A percentile compares a stretch with the other conserved stretches of the same genome.
Conservation (phyloP, 1,284 basidiomycete genomes). For the Coriolopsis trogii region DNA sequence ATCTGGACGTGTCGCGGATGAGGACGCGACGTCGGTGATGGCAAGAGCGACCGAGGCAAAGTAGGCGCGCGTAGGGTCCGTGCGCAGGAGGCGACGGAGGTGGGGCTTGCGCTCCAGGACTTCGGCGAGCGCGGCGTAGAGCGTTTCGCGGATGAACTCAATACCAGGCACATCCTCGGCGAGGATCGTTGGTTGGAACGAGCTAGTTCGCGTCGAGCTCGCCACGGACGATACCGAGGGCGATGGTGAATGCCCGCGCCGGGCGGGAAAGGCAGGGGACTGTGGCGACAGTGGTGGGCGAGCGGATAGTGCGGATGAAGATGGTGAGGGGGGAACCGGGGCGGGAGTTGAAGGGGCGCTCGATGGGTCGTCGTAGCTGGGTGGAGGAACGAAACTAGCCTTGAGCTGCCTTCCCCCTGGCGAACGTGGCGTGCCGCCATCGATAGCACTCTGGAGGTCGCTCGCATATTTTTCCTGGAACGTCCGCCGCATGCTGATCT, state of each 20-base stretch:
- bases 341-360: conserved; percentile 17
- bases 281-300: conserved; percentile 13
- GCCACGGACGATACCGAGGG: conserved; percentile 28
- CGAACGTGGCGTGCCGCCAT: conserved; percentile 47
- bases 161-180: conserved; percentile 61
- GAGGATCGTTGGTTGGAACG: conserved; percentile 45
- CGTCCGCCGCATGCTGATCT: conserved; percentile 78
- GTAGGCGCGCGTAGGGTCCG: conserved; percentile 72
- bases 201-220: conserved; percentile 9
- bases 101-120: conserved; percentile 56
- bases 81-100: conserved; percentile 55
- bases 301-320: conserved; percentile 9
- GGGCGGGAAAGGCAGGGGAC: conserved; percentile 14
- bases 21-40: conserved; percentile 65
- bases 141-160: conserved; percentile 77
- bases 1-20: conserved; percentile 38
- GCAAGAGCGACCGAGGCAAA: conserved; percentile 76
- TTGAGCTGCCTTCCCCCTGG: conserved; percentile 39
- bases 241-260: conserved; percentile 30
- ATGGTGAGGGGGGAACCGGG: conserved; percentile 9
- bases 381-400: conserved; percentile 74
- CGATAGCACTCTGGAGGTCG: conserved; percentile 77
- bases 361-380: conserved; percentile 53
- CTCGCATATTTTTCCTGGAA: conserved; percentile 77
- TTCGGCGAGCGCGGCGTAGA: conserved; percentile 77